Conservation (phyloP, 1,284 basidiomycete genomes). For the Cutaneotrichosporon cavernicola region DNA sequence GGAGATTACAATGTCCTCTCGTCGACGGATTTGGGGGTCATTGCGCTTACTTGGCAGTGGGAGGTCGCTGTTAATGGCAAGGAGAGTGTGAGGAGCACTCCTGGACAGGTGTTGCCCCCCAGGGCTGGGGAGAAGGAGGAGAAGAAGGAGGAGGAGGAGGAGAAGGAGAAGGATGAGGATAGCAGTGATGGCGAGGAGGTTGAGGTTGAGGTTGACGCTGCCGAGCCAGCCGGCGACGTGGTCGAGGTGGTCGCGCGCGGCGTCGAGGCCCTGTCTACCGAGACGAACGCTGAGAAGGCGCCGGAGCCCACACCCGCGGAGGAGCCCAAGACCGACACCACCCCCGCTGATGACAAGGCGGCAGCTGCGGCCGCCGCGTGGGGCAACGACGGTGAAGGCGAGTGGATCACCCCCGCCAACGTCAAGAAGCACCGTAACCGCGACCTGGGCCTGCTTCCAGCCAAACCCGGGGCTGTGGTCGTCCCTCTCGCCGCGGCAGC, state of each 20-base stretch:
- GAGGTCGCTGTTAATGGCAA: conserved; percentile 61
- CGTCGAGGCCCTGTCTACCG: conserved; percentile 13
- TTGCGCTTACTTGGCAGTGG: conserved; percentile 83
- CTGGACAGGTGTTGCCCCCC: conserved; percentile 40
- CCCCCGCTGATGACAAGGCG: conserved; percentile 20
- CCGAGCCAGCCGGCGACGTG: conserved; percentile 18
- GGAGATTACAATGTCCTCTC: conserved; percentile 95
- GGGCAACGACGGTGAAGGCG: conserved; percentile 71
- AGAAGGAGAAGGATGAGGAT: conserved; percentile 50
- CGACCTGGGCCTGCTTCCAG: conserved; percentile 75
- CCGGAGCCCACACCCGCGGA: conserved; percentile 17
- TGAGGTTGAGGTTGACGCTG: conserved; percentile 8
- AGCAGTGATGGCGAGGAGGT: conserved; percentile 26
- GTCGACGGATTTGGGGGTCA: conserved; percentile 82
- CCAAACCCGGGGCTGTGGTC: conserved; percentile 30
- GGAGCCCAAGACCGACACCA: background rate
- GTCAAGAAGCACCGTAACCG: conserved; percentile 83
- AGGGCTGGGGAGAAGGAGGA: conserved; percentile 37
- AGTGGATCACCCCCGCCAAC: conserved; percentile 96
- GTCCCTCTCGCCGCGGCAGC: conserved; percentile 63
- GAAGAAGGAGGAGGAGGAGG: conserved; percentile 49
- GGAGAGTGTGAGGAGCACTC: conserved; percentile 58
- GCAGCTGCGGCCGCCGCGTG: conserved; percentile 12
- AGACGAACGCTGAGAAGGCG: conserved; percentile 3
- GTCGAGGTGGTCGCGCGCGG: conserved; percentile 17